These are phyloP conservation scores for Penicillium concentricum DNA, from an alignment of 2,329 filamentous ascomycete species.

Conservation along the genomic window DNA sequence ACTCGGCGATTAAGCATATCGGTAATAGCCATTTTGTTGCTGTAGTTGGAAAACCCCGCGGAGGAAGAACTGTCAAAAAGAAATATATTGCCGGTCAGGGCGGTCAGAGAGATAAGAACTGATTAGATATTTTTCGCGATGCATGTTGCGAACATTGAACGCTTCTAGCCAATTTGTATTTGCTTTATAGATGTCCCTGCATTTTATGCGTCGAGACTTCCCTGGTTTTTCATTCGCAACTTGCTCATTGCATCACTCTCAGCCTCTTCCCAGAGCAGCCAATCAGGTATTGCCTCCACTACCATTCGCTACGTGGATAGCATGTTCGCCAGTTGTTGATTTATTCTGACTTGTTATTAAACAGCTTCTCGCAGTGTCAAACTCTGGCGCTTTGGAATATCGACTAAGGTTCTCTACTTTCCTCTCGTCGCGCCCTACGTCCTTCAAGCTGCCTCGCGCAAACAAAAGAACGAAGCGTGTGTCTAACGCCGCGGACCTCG, in stretches of 20 bases:
- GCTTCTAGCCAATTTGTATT: background rate
- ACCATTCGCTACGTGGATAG: background rate
- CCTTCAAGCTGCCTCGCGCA: conserved; percentile 14
- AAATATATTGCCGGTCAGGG: conserved; percentile 29
- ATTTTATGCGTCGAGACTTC: background rate
- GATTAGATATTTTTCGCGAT: conserved; percentile 23
- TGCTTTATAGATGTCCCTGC: conserved; percentile 1
- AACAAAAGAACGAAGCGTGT: conserved; percentile 16
- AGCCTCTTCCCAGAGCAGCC: background rate
- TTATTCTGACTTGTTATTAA: background rate
- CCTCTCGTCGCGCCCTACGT: background rate
- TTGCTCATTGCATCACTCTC: background rate
- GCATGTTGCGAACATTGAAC: background rate
- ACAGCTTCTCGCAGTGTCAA: background rate
- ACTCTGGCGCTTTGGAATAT: background rate
- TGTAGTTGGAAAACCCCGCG: conserved; percentile 8
- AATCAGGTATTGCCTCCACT: conserved; percentile 1
- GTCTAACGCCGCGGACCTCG: conserved; percentile 1
- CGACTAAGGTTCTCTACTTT: background rate
- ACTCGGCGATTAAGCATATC: conserved; percentile 45
- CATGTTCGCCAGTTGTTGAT: background rate
- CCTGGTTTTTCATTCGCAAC: background rate
- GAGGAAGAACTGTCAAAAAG: conserved; percentile 13
- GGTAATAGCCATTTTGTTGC: conserved; percentile 35
- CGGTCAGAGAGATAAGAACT: conserved; percentile 23